These are phyloP conservation scores for Thermothielavioides terrestris DNA, from an alignment of 495 filamentous ascomycete species.

Conservation along the genomic window DNA sequence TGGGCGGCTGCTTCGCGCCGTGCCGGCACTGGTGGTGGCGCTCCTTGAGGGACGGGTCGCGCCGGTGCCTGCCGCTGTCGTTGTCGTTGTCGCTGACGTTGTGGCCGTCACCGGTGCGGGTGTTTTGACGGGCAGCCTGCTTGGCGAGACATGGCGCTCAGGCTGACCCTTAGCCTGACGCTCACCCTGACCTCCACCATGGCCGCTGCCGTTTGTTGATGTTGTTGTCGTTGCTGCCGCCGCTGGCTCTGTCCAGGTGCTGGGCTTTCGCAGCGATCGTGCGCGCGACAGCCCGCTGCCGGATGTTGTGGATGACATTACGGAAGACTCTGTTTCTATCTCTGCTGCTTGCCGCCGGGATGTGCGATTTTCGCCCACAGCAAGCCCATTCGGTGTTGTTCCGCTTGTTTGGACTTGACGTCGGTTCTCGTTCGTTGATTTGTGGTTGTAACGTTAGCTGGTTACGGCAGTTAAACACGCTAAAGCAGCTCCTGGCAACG, in stretches of 20 bases:
- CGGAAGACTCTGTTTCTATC: not conserved
- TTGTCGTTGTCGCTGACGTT: conserved; percentile 11
- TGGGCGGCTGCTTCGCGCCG: conserved; percentile 5
- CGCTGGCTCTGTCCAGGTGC: conserved; percentile 8
- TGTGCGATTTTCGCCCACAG: too few species aligned
- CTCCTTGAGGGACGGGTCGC: conserved; percentile 4
- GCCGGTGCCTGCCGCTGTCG: conserved; percentile 19
- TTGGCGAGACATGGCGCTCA: conserved; percentile 36
- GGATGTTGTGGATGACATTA: conserved; percentile 17
- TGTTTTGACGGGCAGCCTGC: conserved; percentile 39
- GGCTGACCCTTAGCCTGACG: not conserved
- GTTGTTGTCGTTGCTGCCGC: conserved; percentile 6
- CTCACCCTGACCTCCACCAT: too few species aligned
- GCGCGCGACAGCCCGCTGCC: conserved; percentile 31
- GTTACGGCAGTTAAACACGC: not conserved
- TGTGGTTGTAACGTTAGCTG: not conserved
- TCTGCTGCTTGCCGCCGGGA: not conserved
- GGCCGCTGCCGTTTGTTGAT: too few species aligned
- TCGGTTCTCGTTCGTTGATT: not conserved
- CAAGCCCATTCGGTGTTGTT: not conserved
- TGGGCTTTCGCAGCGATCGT: conserved; percentile 38
- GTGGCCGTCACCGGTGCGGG: conserved; percentile 11
- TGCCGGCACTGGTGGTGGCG: conserved; percentile 1
- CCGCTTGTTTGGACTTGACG: not conserved
- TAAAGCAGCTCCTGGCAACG: not conserved